phyloP scores from a whole-genome alignment of 106 monocot genomes.

The Dendrobium officinale region DNA sequence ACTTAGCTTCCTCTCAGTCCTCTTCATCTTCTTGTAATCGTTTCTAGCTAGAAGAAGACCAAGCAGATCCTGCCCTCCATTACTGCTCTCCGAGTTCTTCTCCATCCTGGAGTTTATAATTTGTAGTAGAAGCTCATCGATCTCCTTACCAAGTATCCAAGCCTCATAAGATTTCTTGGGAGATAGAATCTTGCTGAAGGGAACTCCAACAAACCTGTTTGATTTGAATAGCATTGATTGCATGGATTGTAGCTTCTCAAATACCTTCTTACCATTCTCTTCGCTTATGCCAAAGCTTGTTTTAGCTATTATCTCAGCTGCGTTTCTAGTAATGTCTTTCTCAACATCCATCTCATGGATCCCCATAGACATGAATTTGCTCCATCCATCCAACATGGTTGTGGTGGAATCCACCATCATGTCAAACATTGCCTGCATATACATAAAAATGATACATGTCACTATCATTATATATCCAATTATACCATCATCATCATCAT shows the following conservation, averaged over 20 bases:
- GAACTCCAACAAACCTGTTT: slow-evolving; percentile 65
- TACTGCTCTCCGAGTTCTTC: too few relatives aligned
- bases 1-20: slow-evolving; percentile 27
- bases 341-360: slow-evolving; percentile 36
- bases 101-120: slow-evolving; percentile 20
- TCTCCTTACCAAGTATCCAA: slow-evolving; percentile 52
- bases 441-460: too few relatives aligned
- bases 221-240: slow-evolving; percentile 48
- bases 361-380: slow-evolving; percentile 12
- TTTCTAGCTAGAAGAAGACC: slow-evolving; percentile 42
- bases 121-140: slow-evolving; percentile 51
- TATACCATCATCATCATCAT: too few relatives aligned
- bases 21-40: too few relatives aligned
- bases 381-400: slow-evolving; percentile 50
- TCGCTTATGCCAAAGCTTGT: slow-evolving; percentile 49
- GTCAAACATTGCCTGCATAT: slow-evolving; percentile 45
- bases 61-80: slow-evolving; percentile 12
- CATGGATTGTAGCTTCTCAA: slow-evolving; percentile 43
- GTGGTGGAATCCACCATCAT: slow-evolving; percentile 56
- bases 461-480: too few relatives aligned
- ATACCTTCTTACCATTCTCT: slow-evolving; percentile 31
- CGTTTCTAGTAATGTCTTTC: slow-evolving; percentile 35
- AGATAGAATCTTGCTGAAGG: slow-evolving; percentile 31
- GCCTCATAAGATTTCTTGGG: slow-evolving; percentile 21
- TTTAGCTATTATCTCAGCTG: slow-evolving; percentile 72